Conservation (phyloP, 164 flowering plant species). For the Buxus sempervirens region DNA sequence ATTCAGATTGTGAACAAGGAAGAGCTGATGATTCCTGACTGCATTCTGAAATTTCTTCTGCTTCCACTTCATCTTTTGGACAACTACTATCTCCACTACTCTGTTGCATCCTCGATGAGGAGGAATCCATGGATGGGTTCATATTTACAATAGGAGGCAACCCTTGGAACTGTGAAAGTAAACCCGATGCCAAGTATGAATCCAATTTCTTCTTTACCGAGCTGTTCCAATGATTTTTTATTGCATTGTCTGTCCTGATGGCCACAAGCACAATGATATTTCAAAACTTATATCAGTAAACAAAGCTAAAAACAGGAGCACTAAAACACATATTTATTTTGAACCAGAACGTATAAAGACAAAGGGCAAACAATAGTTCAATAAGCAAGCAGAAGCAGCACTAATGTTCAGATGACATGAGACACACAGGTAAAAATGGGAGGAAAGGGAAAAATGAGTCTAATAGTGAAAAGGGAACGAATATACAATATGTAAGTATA, state of each 20-base stretch:
- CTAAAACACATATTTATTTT: background rate
- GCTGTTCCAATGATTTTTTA: constrained; percentile 98
- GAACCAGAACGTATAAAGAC: background rate
- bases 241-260: constrained; percentile 96
- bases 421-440: no score
- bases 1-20: constrained; percentile 44
- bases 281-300: constrained; percentile 12
- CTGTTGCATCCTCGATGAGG: constrained; percentile 45
- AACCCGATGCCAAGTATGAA: constrained; percentile 75
- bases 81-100: constrained; percentile 48
- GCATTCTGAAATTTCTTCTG: constrained; percentile 70
- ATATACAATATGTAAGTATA: no score
- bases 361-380: background rate
- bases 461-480: background rate
- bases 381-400: background rate
- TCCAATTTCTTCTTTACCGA: constrained; percentile 93
- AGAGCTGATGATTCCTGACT: constrained; percentile 61
- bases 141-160: constrained; percentile 42
- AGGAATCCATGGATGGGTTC: constrained; percentile 37
- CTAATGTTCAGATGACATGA: background rate
- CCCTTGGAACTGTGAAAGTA: constrained; percentile 56
- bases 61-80: constrained; percentile 40
- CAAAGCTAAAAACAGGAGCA: background rate
- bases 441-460: no score
- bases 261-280: constrained; percentile 13